phyloP scores from a whole-genome alignment of 2,329 filamentous ascomycete genomes.

The Aspergillus hortae region DNA sequence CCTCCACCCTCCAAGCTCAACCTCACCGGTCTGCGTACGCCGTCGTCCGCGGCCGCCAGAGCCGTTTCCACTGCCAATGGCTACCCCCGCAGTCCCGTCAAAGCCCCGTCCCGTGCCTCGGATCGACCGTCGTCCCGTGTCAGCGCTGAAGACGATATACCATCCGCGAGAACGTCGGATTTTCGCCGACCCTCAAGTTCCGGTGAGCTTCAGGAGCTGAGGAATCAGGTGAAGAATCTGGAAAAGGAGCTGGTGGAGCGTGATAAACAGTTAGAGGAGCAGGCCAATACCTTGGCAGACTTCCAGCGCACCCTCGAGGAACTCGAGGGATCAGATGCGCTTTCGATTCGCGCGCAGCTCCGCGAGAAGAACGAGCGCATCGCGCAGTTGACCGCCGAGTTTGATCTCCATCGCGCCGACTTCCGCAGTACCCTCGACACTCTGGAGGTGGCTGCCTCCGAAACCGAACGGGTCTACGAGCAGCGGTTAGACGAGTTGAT shows the following conservation, averaged over 20 bases:
- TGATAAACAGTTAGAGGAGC: constrained; percentile 83
- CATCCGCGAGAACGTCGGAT: constrained; percentile 31
- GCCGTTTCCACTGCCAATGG: constrained; percentile 34
- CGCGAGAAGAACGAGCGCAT: constrained; percentile 98
- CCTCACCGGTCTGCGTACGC: constrained; percentile 51
- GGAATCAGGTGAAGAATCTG: constrained; percentile 71
- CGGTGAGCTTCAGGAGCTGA: constrained; percentile 43
- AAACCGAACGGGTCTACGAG: constrained; percentile 93
- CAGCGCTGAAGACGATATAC: constrained; percentile 36
- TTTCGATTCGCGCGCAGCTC: constrained; percentile 75
- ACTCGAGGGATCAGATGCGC: constrained; percentile 71
- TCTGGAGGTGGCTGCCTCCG: constrained; percentile 87
- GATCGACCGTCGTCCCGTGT: constrained; percentile 39
- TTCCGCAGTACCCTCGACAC: constrained; percentile 97
- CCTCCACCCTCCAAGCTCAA: constrained; percentile 55
- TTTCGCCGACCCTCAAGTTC: constrained; percentile 21
- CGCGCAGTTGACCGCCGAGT: constrained; percentile 84
- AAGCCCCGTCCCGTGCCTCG: constrained; percentile 35
- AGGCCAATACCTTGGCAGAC: constrained; percentile 74
- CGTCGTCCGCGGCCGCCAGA: constrained; percentile 46
- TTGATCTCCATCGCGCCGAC: constrained; percentile 90
- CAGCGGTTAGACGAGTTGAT: constrained; percentile 57
- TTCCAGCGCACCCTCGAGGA: constrained; percentile 89
- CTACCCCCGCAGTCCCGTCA: constrained; percentile 43
- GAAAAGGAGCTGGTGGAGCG: constrained; percentile 74